phyloP scores from a whole-genome alignment of 805 yeast species.

The Kuraishia hungarica region DNA sequence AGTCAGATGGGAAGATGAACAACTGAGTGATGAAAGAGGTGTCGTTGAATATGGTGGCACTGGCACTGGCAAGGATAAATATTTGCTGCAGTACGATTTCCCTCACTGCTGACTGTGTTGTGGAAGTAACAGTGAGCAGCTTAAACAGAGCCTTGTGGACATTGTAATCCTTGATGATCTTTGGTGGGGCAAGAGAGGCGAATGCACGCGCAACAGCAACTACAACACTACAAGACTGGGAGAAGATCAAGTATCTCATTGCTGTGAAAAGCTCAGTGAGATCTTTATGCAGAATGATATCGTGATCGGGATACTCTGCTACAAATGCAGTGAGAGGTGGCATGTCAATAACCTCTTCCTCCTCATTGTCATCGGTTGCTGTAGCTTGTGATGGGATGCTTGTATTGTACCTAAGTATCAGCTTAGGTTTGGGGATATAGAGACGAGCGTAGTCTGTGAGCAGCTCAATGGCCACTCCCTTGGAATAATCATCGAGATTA shows the following conservation, averaged over 20 bases:
- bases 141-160: slow-evolving; percentile 45
- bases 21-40: slow-evolving; percentile 34
- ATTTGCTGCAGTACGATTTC: slow-evolving; percentile 39
- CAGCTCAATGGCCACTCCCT: slow-evolving; percentile 47
- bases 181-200: slow-evolving; percentile 50
- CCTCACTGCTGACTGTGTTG: slow-evolving; percentile 19
- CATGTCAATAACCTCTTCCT: neutral
- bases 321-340: neutral
- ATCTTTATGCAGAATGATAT: slow-evolving; percentile 45
- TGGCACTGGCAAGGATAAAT: slow-evolving; percentile 23
- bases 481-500: slow-evolving; percentile 69
- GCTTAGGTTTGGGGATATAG: slow-evolving; percentile 48
- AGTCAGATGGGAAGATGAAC: slow-evolving; percentile 49
- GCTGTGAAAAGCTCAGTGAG: slow-evolving; percentile 43
- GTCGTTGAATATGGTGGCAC: slow-evolving; percentile 23
- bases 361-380: neutral
- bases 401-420: neutral
- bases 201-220: slow-evolving; percentile 52
- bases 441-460: slow-evolving; percentile 58
- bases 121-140: slow-evolving; percentile 17
- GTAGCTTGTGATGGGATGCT: neutral
- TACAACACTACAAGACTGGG: slow-evolving; percentile 51
- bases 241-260: slow-evolving; percentile 35
- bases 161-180: slow-evolving; percentile 35
- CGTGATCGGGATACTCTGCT: slow-evolving; percentile 16